Percentiles rank a stretch among this genome's conserved stretches.
Evolutionary conservation across 2,329 filamentous ascomycete species (phyloP).

Genomic region (Nigrospora osmanthi): DNA sequence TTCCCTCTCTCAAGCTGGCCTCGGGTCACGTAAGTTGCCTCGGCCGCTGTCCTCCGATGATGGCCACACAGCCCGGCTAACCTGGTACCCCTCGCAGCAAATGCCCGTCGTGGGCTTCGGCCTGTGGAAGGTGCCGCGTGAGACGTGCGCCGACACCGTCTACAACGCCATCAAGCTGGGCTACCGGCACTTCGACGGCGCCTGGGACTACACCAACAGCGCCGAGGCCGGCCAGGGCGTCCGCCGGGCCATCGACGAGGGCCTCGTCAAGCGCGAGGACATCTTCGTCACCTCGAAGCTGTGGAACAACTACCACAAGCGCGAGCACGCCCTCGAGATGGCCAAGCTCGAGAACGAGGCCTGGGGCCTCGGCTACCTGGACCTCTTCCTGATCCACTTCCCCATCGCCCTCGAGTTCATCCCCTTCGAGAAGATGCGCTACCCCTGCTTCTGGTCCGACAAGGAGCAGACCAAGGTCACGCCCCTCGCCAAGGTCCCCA

Average conservation of each 20-base stretch:
- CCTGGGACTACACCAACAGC: slow-evolving; percentile 56
- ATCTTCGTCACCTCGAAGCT: slow-evolving; percentile 62
- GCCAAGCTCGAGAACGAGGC: slow-evolving; percentile 53
- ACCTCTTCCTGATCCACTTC: slow-evolving; percentile 64
- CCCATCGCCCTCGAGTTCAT: slow-evolving; percentile 36
- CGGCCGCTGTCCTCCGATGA: neutral
- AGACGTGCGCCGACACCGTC: slow-evolving; percentile 38
- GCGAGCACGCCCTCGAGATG: slow-evolving; percentile 53
- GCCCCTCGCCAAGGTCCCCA: slow-evolving; percentile 52
- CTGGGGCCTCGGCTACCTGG: slow-evolving; percentile 58
- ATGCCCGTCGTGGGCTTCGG: slow-evolving; percentile 32
- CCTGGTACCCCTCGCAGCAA: slow-evolving; percentile 14
- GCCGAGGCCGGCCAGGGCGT: slow-evolving; percentile 58
- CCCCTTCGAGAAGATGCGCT: slow-evolving; percentile 28
- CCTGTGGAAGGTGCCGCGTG: slow-evolving; percentile 30
- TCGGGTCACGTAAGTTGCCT: slow-evolving; percentile 24
- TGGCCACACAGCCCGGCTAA: slow-evolving; percentile 1
- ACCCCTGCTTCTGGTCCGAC: slow-evolving; percentile 25
- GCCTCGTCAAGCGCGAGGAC: slow-evolving; percentile 54
- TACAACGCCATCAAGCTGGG: slow-evolving; percentile 53
- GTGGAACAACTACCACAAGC: slow-evolving; percentile 57
- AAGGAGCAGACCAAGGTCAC: slow-evolving; percentile 38
- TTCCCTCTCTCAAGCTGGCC: slow-evolving; percentile 23
- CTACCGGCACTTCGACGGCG: slow-evolving; percentile 44
- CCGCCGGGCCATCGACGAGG: slow-evolving; percentile 44